Conservation (phyloP, 169 alveolate species). For the Sarcocystis neurona region DNA sequence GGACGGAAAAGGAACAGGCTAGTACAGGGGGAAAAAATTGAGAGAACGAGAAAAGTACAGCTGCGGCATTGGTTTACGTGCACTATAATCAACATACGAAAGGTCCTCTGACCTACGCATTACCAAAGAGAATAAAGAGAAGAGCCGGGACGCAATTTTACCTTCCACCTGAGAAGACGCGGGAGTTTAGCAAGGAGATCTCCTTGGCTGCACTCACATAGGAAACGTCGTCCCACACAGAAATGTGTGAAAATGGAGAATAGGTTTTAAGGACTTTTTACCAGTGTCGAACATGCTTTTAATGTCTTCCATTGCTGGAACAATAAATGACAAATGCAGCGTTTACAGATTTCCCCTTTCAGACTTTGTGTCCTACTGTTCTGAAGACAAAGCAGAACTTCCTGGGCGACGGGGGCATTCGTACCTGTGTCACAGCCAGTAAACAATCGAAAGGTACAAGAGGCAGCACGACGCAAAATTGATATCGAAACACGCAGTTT, state of each 20-base stretch:
- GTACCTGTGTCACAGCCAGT: neutral
- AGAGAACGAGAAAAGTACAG: no score
- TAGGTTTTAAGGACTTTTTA: neutral
- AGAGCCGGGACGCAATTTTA: no score
- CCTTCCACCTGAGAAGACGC: constrained; percentile 64
- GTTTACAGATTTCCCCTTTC: neutral
- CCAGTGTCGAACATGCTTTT: constrained; percentile 20
- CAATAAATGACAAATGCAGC: neutral
- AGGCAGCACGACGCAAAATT: no score
- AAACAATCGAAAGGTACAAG: no score
- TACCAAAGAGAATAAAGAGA: no score
- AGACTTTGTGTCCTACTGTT: neutral
- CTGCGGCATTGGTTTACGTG: no score
- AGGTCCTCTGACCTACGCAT: no score
- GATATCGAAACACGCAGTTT: no score
- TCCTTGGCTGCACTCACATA: constrained; percentile 6
- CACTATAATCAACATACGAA: no score
- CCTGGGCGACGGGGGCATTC: neutral
- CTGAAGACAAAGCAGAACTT: constrained; percentile 21
- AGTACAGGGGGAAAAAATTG: no score
- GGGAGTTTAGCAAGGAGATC: constrained; percentile 38
- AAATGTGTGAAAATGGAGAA: neutral
- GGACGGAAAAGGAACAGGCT: no score
- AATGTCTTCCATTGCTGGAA: constrained; percentile 41
- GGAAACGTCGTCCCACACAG: neutral